These are phyloP conservation scores for Anaeromyces robustus DNA, from an alignment of 192 early-diverging fungal species.

Conservation along the genomic window DNA sequence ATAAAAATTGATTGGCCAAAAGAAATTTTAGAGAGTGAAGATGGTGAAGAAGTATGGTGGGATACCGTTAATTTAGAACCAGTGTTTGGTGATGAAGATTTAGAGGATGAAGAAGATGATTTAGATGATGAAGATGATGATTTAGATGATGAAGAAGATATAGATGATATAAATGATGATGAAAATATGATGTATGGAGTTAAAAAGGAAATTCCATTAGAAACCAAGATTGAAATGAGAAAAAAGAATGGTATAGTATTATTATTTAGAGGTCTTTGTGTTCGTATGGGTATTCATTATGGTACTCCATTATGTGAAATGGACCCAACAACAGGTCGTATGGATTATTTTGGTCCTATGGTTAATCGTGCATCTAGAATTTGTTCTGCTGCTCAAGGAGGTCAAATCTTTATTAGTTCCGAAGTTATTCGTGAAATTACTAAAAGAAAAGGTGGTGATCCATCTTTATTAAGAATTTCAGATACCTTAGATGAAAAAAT, in stretches of 20 bases:
- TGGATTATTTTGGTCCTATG: slow-evolving; percentile 94
- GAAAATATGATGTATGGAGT: neutral
- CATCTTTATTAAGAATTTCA: slow-evolving; percentile 4
- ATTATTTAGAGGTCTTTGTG: slow-evolving; percentile 71
- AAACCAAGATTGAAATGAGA: neutral
- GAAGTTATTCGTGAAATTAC: slow-evolving; percentile 55
- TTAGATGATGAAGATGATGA: slow-evolving; percentile 3
- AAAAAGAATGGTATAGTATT: slow-evolving; percentile 12
- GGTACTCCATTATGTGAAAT: slow-evolving; percentile 72
- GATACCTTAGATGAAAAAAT: slow-evolving; percentile 38
- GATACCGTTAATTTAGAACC: slow-evolving; percentile 12
- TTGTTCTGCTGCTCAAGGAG: slow-evolving; percentile 70
- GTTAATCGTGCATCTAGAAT: slow-evolving; percentile 77
- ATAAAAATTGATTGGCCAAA: slow-evolving; percentile 73
- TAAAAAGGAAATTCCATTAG: neutral
- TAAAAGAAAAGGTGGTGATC: slow-evolving; percentile 8
- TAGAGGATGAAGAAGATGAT: neutral
- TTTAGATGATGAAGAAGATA: slow-evolving; percentile 2
- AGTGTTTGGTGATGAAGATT: slow-evolving; percentile 4
- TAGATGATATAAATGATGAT: no score
- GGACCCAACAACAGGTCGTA: slow-evolving; percentile 74
- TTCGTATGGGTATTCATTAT: slow-evolving; percentile 89
- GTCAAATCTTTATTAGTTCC: slow-evolving; percentile 72
- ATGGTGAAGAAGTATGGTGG: slow-evolving; percentile 58
- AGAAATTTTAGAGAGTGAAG: slow-evolving; percentile 60